Base-by-base conservation (phyloP, 2,329 filamentous ascomycete species). In the Trichophyton schoenleinii region DNA sequence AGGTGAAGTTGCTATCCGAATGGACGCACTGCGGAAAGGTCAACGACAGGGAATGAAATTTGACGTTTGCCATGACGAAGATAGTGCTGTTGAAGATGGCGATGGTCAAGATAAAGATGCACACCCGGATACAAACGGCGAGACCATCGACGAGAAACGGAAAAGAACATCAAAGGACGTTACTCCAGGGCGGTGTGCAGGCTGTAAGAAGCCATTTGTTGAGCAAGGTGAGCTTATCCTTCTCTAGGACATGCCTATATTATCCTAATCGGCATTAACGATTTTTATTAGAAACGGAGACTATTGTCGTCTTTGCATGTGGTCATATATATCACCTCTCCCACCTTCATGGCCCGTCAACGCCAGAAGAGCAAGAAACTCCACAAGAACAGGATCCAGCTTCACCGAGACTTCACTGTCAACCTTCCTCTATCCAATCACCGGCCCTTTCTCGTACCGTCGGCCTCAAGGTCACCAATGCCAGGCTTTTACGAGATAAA, bases 31-130 rank as follows among this genome's bases (percentile, higher is more conserved):
- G 20, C 84, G 92, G 0, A 83, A 80, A 13, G 91, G 92, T 0
- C 89, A 95, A 71, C 85, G 87, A 58, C 87, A 85, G 66, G 94
- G 87, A 0, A 89, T 99, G 70, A 95, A 91, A 69, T 97, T 97
- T 67, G 87, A 95, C 66, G 83, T 96, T 5, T 72, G 81, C 42
- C 44, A 57, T 20, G 66, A 70, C 22, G 60, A 60, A 22, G 41
- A 59, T n/a, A 44, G 57, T 34, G 42, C 31, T 9, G 41, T 48
- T 18, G 60, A 42, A 8, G n/a, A 11, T n/a, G 52, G 3, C 6
- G 52, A 55, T 34, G 31, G 28, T 5, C 52, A 46, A 60, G 59
- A 52, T 52, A 55, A 15, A n/a, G 46, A 49, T 8, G 15, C 13
- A 31, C 52, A 55, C 5, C 28, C 15, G 7, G 18, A 58, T 11